These are phyloP conservation scores for Penicillium longicatenatum DNA, from an alignment of 495 filamentous ascomycete species.

Conservation along the genomic window DNA sequence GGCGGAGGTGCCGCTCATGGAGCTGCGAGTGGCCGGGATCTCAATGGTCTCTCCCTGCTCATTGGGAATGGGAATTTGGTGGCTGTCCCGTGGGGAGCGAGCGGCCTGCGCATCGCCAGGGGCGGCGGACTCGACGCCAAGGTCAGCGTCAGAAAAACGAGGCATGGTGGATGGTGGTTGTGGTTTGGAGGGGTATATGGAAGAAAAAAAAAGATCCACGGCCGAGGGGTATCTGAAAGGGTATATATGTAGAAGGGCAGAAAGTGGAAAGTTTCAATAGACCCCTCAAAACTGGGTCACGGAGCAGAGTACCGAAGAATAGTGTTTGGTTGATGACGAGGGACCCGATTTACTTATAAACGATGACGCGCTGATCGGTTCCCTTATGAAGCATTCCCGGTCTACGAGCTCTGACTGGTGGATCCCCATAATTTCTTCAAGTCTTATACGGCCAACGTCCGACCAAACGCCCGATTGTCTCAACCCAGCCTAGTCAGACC, in stretches of 20 bases:
- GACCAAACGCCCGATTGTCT: conserved; percentile 7
- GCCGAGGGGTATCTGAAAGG: neutral
- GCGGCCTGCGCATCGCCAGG: conserved; percentile 19
- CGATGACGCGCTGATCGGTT: conserved; percentile 17
- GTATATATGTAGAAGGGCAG: conserved; percentile 1
- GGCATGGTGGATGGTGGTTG: conserved; percentile 52
- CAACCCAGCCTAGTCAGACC: conserved; percentile 1
- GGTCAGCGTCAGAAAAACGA: conserved; percentile 61
- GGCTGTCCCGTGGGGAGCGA: conserved; percentile 31
- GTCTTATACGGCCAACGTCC: neutral
- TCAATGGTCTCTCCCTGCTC: conserved; percentile 61
- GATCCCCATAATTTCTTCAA: conserved; percentile 1
- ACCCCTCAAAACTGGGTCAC: conserved; percentile 7
- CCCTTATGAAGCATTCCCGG: conserved; percentile 20
- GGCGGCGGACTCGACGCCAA: conserved; percentile 41
- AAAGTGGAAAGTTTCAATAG: conserved; percentile 1
- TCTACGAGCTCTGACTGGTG: neutral
- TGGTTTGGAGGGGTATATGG: conserved; percentile 3
- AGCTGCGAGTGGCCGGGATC: conserved; percentile 69
- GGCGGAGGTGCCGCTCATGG: conserved; percentile 64
- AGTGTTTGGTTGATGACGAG: conserved; percentile 2
- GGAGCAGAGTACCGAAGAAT: conserved; percentile 6
- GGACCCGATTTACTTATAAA: conserved; percentile 11
- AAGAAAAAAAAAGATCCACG: conserved; percentile 1
- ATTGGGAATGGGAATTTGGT: conserved; percentile 48